Evolutionary conservation across 495 filamentous ascomycete genomes (phyloP), one percentile per base, ranked within the genome.

Genomic region (Talaromyces trachyspermus): DNA sequence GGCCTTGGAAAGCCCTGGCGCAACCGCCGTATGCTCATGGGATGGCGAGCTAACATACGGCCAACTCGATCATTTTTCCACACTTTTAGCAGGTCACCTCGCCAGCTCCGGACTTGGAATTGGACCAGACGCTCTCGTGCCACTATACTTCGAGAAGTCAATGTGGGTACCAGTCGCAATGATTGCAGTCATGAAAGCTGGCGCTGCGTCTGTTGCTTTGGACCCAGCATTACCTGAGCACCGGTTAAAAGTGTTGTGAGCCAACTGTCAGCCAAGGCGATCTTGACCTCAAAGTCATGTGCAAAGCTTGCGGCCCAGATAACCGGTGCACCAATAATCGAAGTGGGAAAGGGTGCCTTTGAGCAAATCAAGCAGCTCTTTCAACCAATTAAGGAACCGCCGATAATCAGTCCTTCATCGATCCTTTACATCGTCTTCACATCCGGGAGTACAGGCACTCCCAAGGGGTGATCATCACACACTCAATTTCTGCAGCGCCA

Each of bases 171-270:
- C 63, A 0, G 53, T 76, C n/a, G 52, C 67, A 5, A 55, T 68
- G 27, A 51, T 73, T 5, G 69, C 59, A 0, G 61, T 76, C 5
- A 36, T 75, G 15, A 72, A 73, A 43, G 65, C 72, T n/a, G 75
- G 75, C 0, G 70, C 60, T 10, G 68, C 64, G 0, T 70, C 66
- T 53, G 59, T 72, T 7, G 57, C 57, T 0, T 52, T 81, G 7
- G 75, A 79, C 49, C 59, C 64, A 4, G 43, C 56, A 0, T 59
- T 69, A 7, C 75, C 77, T 2, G 61, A 64, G 30, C 62, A 63
- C 4, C 60, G 74, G 19, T 51, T 76, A 24, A 48, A 42, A 30
- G 43, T 0, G 59, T 68, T 6, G 44, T n/a, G n/a, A n/a, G n/a
- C n/a, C 60, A 1, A 47, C 25, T n/a, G 50, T 56, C 20, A 41